phyloP scores from a whole-genome alignment of 441 rosid genomes.

The Breynia disticha region DNA sequence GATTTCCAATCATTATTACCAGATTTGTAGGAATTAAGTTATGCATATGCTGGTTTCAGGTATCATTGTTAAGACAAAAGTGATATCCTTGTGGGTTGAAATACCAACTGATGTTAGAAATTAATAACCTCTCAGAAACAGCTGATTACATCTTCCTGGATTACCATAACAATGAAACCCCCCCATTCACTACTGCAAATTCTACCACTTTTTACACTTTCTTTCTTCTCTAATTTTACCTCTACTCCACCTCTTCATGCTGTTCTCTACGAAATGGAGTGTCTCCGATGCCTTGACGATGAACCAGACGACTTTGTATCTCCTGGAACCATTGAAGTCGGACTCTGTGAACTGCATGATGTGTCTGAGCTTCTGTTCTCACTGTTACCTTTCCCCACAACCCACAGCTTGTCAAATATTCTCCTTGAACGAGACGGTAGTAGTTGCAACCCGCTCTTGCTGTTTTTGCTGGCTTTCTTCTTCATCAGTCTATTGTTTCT shows the following conservation, averaged over 20 bases:
- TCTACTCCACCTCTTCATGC: conserved; percentile 5
- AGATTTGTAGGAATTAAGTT: too few relatives aligned
- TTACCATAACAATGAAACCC: background rate
- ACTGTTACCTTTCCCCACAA: conserved; percentile 45
- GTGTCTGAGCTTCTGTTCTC: conserved; percentile 84
- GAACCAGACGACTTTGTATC: conserved; percentile 62
- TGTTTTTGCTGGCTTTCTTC: conserved; percentile 59
- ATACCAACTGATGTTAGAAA: background rate
- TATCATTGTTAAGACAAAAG: background rate
- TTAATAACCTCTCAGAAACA: background rate
- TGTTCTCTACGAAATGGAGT: conserved; percentile 56
- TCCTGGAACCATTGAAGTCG: conserved; percentile 53
- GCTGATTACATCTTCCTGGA: conserved; percentile 9
- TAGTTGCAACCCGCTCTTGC: conserved; percentile 54
- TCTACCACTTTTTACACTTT: conserved; percentile 37
- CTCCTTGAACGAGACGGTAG: conserved; percentile 90
- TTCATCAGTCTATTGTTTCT: conserved; percentile 40
- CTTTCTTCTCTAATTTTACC: conserved; percentile 12
- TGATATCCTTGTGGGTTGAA: background rate
- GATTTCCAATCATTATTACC: too few relatives aligned
- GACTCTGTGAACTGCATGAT: conserved; percentile 89
- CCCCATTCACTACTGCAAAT: conserved; percentile 16
- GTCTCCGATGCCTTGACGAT: conserved; percentile 62
- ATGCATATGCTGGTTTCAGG: too few relatives aligned
- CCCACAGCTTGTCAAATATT: conserved; percentile 76